Conservation (phyloP, 345 rosid genomes). For the Linum usitatissimum region DNA sequence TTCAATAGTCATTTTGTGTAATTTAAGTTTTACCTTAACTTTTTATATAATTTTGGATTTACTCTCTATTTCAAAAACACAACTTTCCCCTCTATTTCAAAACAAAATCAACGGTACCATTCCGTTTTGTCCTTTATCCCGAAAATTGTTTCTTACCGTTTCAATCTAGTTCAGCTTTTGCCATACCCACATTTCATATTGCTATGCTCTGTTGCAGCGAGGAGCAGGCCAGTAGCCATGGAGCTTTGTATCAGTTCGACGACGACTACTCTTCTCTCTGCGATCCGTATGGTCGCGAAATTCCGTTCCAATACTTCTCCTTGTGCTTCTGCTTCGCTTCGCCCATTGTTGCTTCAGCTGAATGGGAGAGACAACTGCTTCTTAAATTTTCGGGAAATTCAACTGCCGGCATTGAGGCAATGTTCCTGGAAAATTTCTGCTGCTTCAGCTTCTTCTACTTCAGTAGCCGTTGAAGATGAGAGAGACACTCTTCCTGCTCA, state of each 20-base stretch:
- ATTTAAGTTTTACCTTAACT: too few relatives aligned
- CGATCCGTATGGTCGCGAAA: constrained; percentile 1
- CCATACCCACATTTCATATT: background rate
- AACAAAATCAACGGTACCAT: too few relatives aligned
- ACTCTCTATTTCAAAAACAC: too few relatives aligned
- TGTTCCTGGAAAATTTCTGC: constrained; percentile 11
- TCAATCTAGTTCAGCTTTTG: background rate
- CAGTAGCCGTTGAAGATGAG: constrained; percentile 30
- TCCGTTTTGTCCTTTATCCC: too few relatives aligned
- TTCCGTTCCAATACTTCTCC: constrained; percentile 11
- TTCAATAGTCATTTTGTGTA: too few relatives aligned
- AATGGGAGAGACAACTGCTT: constrained; percentile 13
- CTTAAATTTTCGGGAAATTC: constrained; percentile 20
- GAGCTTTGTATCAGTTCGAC: constrained; percentile 50
- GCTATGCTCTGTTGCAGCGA: background rate
- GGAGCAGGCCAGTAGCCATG: constrained; percentile 26
- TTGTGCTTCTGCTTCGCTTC: constrained; percentile 17
- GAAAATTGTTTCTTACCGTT: background rate
- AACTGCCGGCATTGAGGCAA: constrained; percentile 11
- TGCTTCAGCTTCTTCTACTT: constrained; percentile 29
- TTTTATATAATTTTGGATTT: too few relatives aligned
- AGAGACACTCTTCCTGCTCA: constrained; percentile 64
- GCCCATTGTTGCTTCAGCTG: constrained; percentile 22
- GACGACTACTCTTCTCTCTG: constrained; percentile 16
- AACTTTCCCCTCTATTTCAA: too few relatives aligned